Evolutionary conservation across 768 basidiomycete species (phyloP), one percentile per base, ranked within the genome.

Genomic region (Lepiota venenata): DNA sequence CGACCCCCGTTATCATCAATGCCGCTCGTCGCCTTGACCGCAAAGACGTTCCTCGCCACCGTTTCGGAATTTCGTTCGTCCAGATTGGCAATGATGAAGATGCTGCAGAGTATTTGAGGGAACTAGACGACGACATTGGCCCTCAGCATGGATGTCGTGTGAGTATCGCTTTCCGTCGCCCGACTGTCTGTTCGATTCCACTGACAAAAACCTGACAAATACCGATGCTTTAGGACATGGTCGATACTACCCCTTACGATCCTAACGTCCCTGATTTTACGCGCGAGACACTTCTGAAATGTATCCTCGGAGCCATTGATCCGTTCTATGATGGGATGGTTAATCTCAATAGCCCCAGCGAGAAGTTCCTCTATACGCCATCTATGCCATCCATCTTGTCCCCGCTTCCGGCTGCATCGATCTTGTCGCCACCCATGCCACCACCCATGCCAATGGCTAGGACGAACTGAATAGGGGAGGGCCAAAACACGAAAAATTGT

Each of bases 71-170:
- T 32, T 55, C 53, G 2, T 55, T 55, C 18, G 47, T 55, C 32
- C 53, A 55, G 25, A 55, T 55, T 21, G 53, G 53, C 39, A 32
- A 55, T 18, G 53, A 55, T 35, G 46, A 46, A 15, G 53, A 55
- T 42, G 53, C 53, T n/a, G 53, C 53, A 2, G 53, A 55, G 18
- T 55, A 22, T 29, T 35, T 55, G 40, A 55, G 40, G 36, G 53
- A 55, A 21, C 16, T 55, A 20, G 53, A 55, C 18, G 53, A 55
- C 11, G 53, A 48, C 35, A 55, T 55, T 32, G 41, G 53, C 40
- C 16, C 5, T 16, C 27, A 32, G 14, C 46, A 47, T 36, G 18
- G 16, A 27, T 55, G 53, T 21, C 46, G 53, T 4, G 53, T 55
- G 41, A 42, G 53, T 25, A n/a, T 1, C 29, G 12, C 25, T 16